Base-by-base conservation (phyloP, 352 stramenopile genomes). In the Globisporangium nunn region DNA sequence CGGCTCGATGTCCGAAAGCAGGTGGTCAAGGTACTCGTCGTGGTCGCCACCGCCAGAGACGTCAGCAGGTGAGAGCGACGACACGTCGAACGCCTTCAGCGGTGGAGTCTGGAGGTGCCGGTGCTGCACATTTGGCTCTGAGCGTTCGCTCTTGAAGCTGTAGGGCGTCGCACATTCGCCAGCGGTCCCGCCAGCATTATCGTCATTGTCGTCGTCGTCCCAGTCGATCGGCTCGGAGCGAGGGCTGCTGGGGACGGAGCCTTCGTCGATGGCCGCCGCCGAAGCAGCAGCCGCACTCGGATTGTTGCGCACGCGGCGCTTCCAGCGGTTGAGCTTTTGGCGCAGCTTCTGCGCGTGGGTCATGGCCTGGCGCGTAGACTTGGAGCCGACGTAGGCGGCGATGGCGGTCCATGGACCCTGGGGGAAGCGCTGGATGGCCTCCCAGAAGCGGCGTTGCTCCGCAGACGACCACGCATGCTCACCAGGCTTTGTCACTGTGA, bases 271-370 rank as follows among this genome's bases (percentile, higher is more conserved):
- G 4, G 10, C 37, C 3, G 17, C 7, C 3, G 10, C 11, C 2
- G 11, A 10, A 12, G 4, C 37, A 1, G 37, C 11, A 4, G n/a
- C 15, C 37, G 48, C 30, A 28, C 15, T 3, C 43, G 54, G 39
- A 23, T 63, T 48, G 39, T 66, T 66, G 44, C 58, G 71, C 18
- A 82, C 70, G 46, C 73, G 73, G 39, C 71, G 69, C 50, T 78
- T 77, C 72, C 73, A 85, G 29, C 74, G 74, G 53, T 52, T 72
- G 52, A 87, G 72, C 54, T 87, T 87, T 67, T 85, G 75, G 3
- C 77, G 72, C 43, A 85, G 67, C 62, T 87, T 87, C 60, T 87
- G 77, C 56, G 72, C 77, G 52, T 85, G 74, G 4, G 77, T 87
- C 73, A 85, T 84, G 14, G 77, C 76, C 64, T 87, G 77, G 39